Evolutionary conservation across 2,329 filamentous ascomycete species (phyloP), one percentile per base, ranked within the genome.

Genomic region (Cladosporium colombiae): DNA sequence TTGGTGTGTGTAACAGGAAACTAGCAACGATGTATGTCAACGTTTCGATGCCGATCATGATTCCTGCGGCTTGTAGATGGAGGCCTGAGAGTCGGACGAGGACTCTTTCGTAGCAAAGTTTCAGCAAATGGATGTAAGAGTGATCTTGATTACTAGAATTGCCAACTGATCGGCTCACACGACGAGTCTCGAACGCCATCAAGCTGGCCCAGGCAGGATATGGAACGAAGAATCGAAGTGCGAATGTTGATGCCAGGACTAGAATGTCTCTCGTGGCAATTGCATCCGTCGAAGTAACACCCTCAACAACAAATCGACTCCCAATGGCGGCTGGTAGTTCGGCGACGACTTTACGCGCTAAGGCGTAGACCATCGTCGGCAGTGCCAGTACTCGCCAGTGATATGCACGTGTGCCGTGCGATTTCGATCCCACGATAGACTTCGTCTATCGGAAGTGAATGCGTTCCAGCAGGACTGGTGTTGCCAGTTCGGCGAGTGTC

Each of bases 181-280:
- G 55, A 31, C 37, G 21, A 11, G 56, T 46, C 37, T 59, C 56
- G 11, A 29, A 31, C 14, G 6, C 27, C 23, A 59, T 31, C 56
- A 59, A 40, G 8, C 23, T n/a, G 11, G 56, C 56, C 56, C 56
- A 59, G 2, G 56, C 37, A 46, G 56, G 56, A 7, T 59, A 59
- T 11, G 40, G 33, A 1, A 57, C n/a, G 14, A 37, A 57, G 33
- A 57, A 57, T 14, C 55, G 55, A 23, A 57, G 33, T 11, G 13
- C 7, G 11, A 56, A 33, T 2, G 53, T 10, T 11, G n/a, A 11
- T 2, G 31, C n/a, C 29, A 56, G 31, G 18, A 33, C 29, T 2
- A 13, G n/a, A 16, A 57, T 57, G n/a, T 40, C 33, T 57, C 33
- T 25, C 2, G 14, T 33, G 33, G 55, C 55, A 10, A 37, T 14